A percentile compares a stretch with the other conserved stretches of the same genome.
Evolutionary conservation across 768 basidiomycete genomes (phyloP).

Genomic region (Tricholoma sp.): DNA sequence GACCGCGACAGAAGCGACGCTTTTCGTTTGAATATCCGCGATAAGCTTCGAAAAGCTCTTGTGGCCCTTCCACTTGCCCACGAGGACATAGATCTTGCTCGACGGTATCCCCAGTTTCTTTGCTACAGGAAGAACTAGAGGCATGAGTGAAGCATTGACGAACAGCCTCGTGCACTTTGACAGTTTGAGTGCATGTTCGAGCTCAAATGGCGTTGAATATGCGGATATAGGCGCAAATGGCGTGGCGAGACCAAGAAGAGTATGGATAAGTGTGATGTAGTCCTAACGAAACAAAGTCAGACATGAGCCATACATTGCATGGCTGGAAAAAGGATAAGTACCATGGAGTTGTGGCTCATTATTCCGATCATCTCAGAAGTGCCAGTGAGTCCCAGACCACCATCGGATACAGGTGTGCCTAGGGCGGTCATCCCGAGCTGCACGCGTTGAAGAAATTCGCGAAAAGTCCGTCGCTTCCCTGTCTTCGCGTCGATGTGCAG

Average conservation of each 20-base stretch:
- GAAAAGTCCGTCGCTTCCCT: slow-evolving; percentile 39
- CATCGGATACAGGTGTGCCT: slow-evolving; percentile 36
- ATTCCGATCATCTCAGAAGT: slow-evolving; percentile 66
- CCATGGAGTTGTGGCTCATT: slow-evolving; percentile 64
- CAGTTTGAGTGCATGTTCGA: slow-evolving; percentile 44
- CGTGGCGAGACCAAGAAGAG: slow-evolving; percentile 42
- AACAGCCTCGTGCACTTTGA: slow-evolving; percentile 50
- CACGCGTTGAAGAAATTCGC: slow-evolving; percentile 47
- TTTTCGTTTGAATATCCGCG: slow-evolving; percentile 20
- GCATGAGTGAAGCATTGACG: slow-evolving; percentile 40
- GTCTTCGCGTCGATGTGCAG: slow-evolving; percentile 53
- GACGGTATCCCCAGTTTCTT: slow-evolving; percentile 29
- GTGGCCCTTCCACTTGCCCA: slow-evolving; percentile 33
- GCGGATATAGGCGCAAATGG: slow-evolving; percentile 53
- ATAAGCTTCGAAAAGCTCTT: slow-evolving; percentile 41
- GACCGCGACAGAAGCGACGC: not conserved
- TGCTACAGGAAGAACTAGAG: slow-evolving; percentile 33
- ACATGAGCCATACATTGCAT: too few species aligned
- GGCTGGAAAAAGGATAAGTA: slow-evolving; percentile 18
- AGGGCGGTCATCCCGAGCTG: slow-evolving; percentile 55
- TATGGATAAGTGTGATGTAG: slow-evolving; percentile 43
- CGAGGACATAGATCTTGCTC: slow-evolving; percentile 44
- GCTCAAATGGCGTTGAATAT: slow-evolving; percentile 53
- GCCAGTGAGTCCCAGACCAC: slow-evolving; percentile 51
- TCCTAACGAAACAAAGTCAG: slow-evolving; percentile 34